A percentile compares a stretch with the other conserved stretches of the same genome.
phyloP scores from a whole-genome alignment of 2,329 filamentous ascomycete genomes.

The Colletotrichum musae region DNA sequence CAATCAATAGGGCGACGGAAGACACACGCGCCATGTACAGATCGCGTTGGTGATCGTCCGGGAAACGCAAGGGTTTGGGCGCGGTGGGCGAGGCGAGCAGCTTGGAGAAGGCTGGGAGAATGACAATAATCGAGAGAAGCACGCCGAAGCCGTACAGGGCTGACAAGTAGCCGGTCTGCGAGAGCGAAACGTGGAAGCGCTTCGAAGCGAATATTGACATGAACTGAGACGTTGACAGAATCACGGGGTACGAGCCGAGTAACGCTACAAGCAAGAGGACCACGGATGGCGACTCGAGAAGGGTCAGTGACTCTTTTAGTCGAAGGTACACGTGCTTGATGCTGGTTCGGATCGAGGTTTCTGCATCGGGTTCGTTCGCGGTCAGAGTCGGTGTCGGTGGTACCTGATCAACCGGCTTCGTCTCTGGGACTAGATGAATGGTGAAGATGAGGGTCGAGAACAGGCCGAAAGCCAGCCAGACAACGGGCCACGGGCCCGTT shows the following conservation, averaged over 20 bases:
- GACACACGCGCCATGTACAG: slow-evolving; percentile 47
- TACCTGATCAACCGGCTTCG: slow-evolving; percentile 42
- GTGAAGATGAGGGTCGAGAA: slow-evolving; percentile 40
- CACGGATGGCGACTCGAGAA: slow-evolving; percentile 46
- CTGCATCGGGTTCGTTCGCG: slow-evolving; percentile 15
- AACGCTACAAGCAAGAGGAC: slow-evolving; percentile 47
- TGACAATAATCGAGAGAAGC: slow-evolving; percentile 45
- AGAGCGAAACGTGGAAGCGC: slow-evolving; percentile 48
- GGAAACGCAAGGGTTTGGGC: slow-evolving; percentile 44
- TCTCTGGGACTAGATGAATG: slow-evolving; percentile 47
- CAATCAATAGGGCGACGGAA: slow-evolving; percentile 42
- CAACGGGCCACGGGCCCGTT: slow-evolving; percentile 48
- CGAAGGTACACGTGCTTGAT: slow-evolving; percentile 40
- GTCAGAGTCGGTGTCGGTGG: slow-evolving; percentile 16
- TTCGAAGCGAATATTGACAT: slow-evolving; percentile 50
- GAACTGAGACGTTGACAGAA: slow-evolving; percentile 25
- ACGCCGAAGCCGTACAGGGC: slow-evolving; percentile 48
- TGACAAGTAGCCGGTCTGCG: slow-evolving; percentile 50
- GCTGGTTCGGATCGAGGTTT: slow-evolving; percentile 1
- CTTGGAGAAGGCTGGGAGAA: slow-evolving; percentile 46
- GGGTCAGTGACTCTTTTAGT: slow-evolving; percentile 40
- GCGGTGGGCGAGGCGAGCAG: slow-evolving; percentile 42
- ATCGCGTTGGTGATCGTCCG: slow-evolving; percentile 47
- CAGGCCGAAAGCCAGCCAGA: slow-evolving; percentile 7
- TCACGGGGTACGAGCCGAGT: slow-evolving; percentile 34